These are phyloP conservation scores for Vaccinium macrocarpon DNA, from an alignment of 148 eudicot species.

Conservation along the genomic window DNA sequence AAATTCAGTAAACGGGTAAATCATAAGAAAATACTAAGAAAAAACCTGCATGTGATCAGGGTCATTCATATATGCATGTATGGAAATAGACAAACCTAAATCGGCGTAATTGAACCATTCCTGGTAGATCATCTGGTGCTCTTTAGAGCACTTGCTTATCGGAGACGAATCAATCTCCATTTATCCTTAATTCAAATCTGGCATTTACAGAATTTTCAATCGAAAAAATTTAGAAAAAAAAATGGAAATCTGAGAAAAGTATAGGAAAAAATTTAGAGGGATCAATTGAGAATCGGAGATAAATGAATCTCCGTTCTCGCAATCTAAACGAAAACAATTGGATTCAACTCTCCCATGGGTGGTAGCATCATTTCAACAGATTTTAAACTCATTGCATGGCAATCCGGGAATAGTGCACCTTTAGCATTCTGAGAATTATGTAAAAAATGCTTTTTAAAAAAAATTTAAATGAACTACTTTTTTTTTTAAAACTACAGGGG, in stretches of 20 bases:
- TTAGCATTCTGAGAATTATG: too few relatives aligned
- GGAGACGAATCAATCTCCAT: slow-evolving; percentile 60
- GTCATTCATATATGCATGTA: not conserved
- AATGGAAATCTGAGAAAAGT: too few relatives aligned
- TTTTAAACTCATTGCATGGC: not conserved
- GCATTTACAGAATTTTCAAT: not conserved
- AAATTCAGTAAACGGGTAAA: not conserved
- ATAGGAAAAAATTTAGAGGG: not conserved
- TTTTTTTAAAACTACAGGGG: too few relatives aligned
- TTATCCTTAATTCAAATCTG: not conserved
- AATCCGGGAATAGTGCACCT: not conserved
- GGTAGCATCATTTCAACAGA: too few relatives aligned
- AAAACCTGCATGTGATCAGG: not conserved
- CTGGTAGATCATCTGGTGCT: slow-evolving; percentile 51
- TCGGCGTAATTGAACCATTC: slow-evolving; percentile 69
- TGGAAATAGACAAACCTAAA: slow-evolving; percentile 37
- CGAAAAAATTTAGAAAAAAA: too few relatives aligned
- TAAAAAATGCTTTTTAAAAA: too few relatives aligned
- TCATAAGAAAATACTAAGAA: not conserved
- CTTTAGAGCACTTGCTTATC: slow-evolving; percentile 43
- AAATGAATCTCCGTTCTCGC: not conserved
- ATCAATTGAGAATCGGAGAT: not conserved
- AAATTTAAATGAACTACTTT: too few relatives aligned
- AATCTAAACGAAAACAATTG: not conserved
- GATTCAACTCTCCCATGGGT: not conserved